These are phyloP conservation scores for Talaromyces sp. DNA, from an alignment of 2,329 filamentous ascomycete genomes.

Conservation along the genomic window DNA sequence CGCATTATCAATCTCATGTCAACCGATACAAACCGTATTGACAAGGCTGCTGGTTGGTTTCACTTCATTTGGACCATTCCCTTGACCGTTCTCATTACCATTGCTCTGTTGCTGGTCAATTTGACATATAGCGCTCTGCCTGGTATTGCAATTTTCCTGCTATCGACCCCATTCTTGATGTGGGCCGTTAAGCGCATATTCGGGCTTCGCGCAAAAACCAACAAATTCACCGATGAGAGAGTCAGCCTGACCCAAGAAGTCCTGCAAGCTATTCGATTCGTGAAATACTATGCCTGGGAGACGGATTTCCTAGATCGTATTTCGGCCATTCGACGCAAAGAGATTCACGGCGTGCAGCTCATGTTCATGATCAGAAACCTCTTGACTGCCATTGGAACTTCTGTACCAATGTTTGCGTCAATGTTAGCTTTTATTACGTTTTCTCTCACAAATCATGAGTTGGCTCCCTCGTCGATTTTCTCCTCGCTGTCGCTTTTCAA, in stretches of 20 bases:
- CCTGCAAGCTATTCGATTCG: slow-evolving; percentile 79
- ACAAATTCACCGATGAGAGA: slow-evolving; percentile 86
- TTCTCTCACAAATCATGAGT: slow-evolving; percentile 56
- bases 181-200: slow-evolving; percentile 74
- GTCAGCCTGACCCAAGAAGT: slow-evolving; percentile 89
- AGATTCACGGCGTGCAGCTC: slow-evolving; percentile 76
- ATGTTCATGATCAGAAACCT: slow-evolving; percentile 75
- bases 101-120: slow-evolving; percentile 76
- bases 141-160: slow-evolving; percentile 74
- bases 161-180: slow-evolving; percentile 72
- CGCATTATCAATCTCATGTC: slow-evolving; percentile 88
- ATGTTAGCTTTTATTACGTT: slow-evolving; percentile 87
- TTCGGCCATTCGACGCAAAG: slow-evolving; percentile 65
- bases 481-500: slow-evolving; percentile 91
- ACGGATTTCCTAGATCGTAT: slow-evolving; percentile 74
- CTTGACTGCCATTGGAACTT: slow-evolving; percentile 75
- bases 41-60: slow-evolving; percentile 79
- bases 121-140: slow-evolving; percentile 81
- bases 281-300: slow-evolving; percentile 96
- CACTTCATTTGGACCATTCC: slow-evolving; percentile 86
- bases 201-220: slow-evolving; percentile 69
- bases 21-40: slow-evolving; percentile 84
- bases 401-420: slow-evolving; percentile 83
- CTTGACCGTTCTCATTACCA: slow-evolving; percentile 68
- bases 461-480: slow-evolving; percentile 75